phyloP scores from a whole-genome alignment of 768 basidiomycete species.

The Clathrus columnatus region DNA sequence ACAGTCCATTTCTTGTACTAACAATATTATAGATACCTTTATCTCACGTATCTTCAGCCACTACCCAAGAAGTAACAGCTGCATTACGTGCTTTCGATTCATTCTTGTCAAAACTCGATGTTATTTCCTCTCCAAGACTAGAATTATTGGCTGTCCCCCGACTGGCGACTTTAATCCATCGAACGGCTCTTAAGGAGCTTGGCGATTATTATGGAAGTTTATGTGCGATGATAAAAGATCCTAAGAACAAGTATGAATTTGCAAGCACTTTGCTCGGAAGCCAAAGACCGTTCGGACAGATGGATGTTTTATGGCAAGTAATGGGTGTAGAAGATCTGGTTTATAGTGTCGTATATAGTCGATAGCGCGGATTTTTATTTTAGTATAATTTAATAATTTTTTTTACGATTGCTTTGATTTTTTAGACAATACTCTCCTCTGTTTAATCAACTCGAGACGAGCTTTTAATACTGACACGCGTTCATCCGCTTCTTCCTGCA shows the following conservation, averaged over 20 bases:
- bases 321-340: constrained; percentile 52
- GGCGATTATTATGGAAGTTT: constrained; percentile 61
- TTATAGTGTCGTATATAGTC: neutral
- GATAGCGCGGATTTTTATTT: neutral
- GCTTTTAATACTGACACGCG: constrained; percentile 58
- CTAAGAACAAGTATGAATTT: constrained; percentile 85
- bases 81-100: constrained; percentile 65
- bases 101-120: constrained; percentile 79
- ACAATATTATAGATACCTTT: constrained; percentile 56
- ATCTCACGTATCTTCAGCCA: constrained; percentile 60
- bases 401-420: constrained; percentile 12
- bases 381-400: neutral
- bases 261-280: constrained; percentile 74
- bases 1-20: constrained; percentile 14
- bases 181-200: constrained; percentile 59
- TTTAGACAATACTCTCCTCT: constrained; percentile 32
- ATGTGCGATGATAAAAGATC: constrained; percentile 67
- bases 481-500: constrained; percentile 83
- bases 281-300: constrained; percentile 77
- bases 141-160: constrained; percentile 60
- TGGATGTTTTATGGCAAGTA: constrained; percentile 65
- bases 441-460: constrained; percentile 50
- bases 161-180: constrained; percentile 65
- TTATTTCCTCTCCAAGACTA: constrained; percentile 74
- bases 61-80: constrained; percentile 50